These are phyloP conservation scores for Parastagonospora avenae DNA, from an alignment of 2,329 filamentous ascomycete genomes.

Conservation along the genomic window DNA sequence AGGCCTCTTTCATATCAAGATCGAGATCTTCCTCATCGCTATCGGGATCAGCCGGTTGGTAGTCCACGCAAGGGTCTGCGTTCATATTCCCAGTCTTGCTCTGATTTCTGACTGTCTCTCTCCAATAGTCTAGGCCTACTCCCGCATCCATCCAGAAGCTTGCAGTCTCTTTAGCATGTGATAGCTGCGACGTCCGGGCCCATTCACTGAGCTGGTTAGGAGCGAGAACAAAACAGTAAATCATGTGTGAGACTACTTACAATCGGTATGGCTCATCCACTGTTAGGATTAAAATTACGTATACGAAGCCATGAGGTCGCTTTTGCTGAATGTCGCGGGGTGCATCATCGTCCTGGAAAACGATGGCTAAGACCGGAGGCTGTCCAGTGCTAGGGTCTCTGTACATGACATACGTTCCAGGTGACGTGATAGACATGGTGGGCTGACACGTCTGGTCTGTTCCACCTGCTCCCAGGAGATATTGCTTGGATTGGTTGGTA, in stretches of 20 bases:
- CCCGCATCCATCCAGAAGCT: background rate
- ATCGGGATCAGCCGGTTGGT: no score
- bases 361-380: constrained; percentile 23
- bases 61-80: no score
- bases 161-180: constrained; percentile 15
- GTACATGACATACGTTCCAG: constrained; percentile 20
- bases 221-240: background rate
- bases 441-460: no score
- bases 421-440: background rate
- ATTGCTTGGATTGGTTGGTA: no score
- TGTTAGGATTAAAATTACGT: constrained; percentile 17
- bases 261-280: constrained; percentile 14
- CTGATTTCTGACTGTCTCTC: constrained; percentile 1
- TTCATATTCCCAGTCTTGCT: background rate
- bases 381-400: background rate
- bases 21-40: no score
- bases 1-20: no score
- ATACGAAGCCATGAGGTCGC: constrained; percentile 11
- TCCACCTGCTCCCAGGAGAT: no score
- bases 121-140: constrained; percentile 17
- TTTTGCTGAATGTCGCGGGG: constrained; percentile 6
- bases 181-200: constrained; percentile 14
- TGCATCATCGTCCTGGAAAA: constrained; percentile 26
- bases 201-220: constrained; percentile 25
- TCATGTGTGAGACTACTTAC: constrained; percentile 7